Conservation (phyloP, 1,139 yeast species). For the Candida sp. region DNA sequence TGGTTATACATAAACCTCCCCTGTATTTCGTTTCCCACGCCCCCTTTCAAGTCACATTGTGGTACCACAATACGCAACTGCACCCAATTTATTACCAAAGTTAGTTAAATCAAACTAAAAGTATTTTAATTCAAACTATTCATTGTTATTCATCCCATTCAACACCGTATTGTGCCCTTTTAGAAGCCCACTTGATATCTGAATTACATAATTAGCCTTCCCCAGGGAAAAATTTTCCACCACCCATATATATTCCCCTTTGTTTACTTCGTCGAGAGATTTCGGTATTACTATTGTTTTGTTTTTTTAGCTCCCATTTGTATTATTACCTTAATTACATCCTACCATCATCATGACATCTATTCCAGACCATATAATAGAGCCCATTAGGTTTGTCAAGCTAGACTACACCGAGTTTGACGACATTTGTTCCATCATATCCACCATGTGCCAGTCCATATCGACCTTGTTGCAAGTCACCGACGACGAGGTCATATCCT, state of each 20-base stretch:
- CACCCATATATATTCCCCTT: neutral
- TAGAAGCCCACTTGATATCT: neutral
- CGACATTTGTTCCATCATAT: constrained; percentile 1
- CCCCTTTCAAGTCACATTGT: neutral
- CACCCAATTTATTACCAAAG: neutral
- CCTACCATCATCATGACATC: neutral
- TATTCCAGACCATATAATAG: neutral
- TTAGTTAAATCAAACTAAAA: neutral
- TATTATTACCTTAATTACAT: neutral
- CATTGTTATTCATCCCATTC: no score
- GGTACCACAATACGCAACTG: neutral
- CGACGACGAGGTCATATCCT: constrained; percentile 4
- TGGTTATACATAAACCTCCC: neutral
- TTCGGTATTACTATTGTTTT: neutral
- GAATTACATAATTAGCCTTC: no score
- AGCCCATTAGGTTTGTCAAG: constrained; percentile 8
- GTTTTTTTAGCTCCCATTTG: neutral
- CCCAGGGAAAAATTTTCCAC: neutral
- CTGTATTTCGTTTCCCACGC: neutral
- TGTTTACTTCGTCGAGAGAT: neutral
- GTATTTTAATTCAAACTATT: no score
- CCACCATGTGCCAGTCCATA: constrained; percentile 1
- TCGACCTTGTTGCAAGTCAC: constrained; percentile 4
- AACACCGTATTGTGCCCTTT: no score
- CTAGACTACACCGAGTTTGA: constrained; percentile 10